Percentiles rank a stretch among this genome's conserved stretches.
Conservation (phyloP, 1,284 basidiomycete species). For the Vanrija sp. region DNA sequence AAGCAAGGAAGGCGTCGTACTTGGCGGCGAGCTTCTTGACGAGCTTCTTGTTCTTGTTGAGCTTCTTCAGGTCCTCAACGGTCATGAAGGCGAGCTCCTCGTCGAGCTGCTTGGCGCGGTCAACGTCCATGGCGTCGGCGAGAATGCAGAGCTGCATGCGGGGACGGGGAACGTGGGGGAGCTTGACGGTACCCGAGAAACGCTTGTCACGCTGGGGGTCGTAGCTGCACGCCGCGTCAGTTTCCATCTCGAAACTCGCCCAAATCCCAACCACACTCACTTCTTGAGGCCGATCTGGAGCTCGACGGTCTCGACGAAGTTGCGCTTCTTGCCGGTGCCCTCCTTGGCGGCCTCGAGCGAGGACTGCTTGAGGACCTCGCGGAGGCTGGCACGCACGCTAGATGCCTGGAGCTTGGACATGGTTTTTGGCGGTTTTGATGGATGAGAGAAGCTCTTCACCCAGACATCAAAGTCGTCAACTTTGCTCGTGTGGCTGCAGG, state of each 20-base stretch:
- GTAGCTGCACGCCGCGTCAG: conserved; percentile 54
- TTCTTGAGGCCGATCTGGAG: conserved; percentile 97
- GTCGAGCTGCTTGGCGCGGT: conserved; percentile 57
- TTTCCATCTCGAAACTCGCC: too few relatives aligned
- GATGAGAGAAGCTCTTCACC: neutral
- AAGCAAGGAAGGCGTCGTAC: conserved; percentile 98
- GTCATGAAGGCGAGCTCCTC: conserved; percentile 70
- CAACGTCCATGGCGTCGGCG: conserved; percentile 97
- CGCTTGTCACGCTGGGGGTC: conserved; percentile 57
- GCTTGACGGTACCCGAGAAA: conserved; percentile 86
- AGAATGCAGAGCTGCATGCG: conserved; percentile 99
- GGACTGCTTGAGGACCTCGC: conserved; percentile 71
- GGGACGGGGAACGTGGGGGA: conserved; percentile 94
- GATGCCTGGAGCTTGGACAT: conserved; percentile 81
- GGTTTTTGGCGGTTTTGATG: conserved; percentile 6
- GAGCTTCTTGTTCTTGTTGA: conserved; percentile 89
- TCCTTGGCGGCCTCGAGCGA: conserved; percentile 46
- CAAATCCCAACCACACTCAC: too few relatives aligned
- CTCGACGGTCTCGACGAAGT: conserved; percentile 81
- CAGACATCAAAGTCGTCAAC: neutral
- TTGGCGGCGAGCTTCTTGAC: conserved; percentile 99
- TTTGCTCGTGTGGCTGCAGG: neutral
- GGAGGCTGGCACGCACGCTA: conserved; percentile 96
- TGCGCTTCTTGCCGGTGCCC: conserved; percentile 56
- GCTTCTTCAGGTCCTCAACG: conserved; percentile 98